phyloP scores from a whole-genome alignment of 805 yeast species.

The Pachysolen tannophilus region DNA sequence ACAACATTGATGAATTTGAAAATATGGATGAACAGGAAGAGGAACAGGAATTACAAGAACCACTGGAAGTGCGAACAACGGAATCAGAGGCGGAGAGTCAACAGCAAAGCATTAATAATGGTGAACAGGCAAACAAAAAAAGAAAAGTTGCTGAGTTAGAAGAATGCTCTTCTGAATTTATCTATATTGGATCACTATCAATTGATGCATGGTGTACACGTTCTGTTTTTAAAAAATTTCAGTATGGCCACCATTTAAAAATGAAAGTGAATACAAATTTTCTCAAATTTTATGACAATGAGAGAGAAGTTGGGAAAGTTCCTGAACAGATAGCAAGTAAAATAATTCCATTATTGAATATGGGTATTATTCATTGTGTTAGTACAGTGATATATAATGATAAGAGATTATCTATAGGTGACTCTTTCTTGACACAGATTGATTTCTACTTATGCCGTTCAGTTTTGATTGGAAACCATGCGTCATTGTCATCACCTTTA shows the following conservation, averaged over 20 bases:
- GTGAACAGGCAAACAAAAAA: too few relatives aligned
- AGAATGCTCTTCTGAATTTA: too few relatives aligned
- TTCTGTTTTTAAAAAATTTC: slow-evolving; percentile 41
- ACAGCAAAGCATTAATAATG: neutral
- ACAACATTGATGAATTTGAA: slow-evolving; percentile 12
- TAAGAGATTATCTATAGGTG: slow-evolving; percentile 60
- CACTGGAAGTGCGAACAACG: neutral
- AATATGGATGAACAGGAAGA: neutral
- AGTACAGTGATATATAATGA: slow-evolving; percentile 54
- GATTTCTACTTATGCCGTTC: slow-evolving; percentile 50
- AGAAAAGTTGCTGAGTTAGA: slow-evolving; percentile 16
- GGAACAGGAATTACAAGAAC: neutral
- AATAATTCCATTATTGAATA: slow-evolving; percentile 56
- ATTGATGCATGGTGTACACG: slow-evolving; percentile 69
- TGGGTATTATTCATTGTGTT: slow-evolving; percentile 44
- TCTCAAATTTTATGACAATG: slow-evolving; percentile 18
- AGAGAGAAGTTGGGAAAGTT: slow-evolving; percentile 66
- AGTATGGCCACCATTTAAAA: slow-evolving; percentile 34
- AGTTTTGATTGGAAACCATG: too few relatives aligned
- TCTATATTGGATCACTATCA: slow-evolving; percentile 54
- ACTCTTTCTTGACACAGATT: slow-evolving; percentile 60
- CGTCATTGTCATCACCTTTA: slow-evolving; percentile 38
- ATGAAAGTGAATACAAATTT: slow-evolving; percentile 20
- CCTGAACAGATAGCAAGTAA: slow-evolving; percentile 63
- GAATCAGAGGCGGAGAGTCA: neutral